Evolutionary conservation across 139 green algal genomes (phyloP), one percentile per base, ranked within the genome.

Genomic region (Chlamydomonas incerta): DNA sequence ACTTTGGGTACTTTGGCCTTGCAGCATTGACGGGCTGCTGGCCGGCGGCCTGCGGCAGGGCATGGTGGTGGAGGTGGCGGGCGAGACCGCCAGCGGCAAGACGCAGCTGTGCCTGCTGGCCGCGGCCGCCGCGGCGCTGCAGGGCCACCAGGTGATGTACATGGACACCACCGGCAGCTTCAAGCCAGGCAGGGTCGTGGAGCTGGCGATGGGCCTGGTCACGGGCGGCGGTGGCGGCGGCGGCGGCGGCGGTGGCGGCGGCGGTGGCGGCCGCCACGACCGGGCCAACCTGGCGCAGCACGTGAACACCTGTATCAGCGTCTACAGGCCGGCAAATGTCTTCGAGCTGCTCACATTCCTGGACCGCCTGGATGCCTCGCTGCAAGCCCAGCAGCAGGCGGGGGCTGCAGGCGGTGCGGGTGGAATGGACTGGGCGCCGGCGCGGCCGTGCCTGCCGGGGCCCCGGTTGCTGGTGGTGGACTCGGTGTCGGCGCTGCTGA

Each of bases 131-230:
- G 88, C 82, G 29, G 92, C 90, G 17, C n/a, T 68, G 35, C 79
- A 80, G 3, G 82, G 79, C 6, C 85, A 92, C 75, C 23, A 31
- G 6, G 87, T 94, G 52, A 14, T 90, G 10, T 94, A 90, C 67
- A 37, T 94, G 23, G 92, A 95, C 88, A 94, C 89, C 47, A 88
- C 81, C 24, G 87, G 79, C 47, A 79, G 74, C 34, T 95, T 95
- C 87, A 81, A 41, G 11, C 46, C 87, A 0, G 37, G 63, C 34
- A 46, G 85, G 21, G 35, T 89, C 1, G 37, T 76, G 67, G 35
- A 62, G 41, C 41, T 88, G 74, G 74, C 83, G 28, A 52, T 60
- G 74, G 52, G 41, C 41, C 41, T 50, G 41, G 41, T 50, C 41
- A 50, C 6, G 41, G 41, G 8, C 41, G 8, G 41, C 41, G 6